phyloP scores from a whole-genome alignment of 257 asterid genomes.

The Solanum tarijense region DNA sequence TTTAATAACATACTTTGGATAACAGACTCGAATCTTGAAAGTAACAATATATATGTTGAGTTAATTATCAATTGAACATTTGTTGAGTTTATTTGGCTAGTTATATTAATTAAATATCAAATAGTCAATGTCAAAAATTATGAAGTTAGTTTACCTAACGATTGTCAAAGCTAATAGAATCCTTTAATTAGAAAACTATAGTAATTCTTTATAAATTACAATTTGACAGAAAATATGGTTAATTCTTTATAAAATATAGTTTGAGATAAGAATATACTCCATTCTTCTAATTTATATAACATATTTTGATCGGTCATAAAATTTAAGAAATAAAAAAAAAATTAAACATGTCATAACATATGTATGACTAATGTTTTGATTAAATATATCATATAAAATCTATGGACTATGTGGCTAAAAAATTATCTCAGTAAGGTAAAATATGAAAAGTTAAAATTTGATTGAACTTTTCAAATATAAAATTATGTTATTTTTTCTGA shows the following conservation, averaged over 20 bases:
- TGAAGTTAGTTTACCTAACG: not conserved
- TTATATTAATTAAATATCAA: not conserved
- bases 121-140: not conserved
- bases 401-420: not conserved
- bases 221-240: not conserved
- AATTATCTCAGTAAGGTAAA: too few relatives aligned
- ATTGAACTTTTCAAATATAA: not conserved
- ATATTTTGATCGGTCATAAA: not conserved
- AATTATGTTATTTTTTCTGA: not conserved
- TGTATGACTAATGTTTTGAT: too few relatives aligned
- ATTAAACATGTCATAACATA: too few relatives aligned
- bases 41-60: too few relatives aligned
- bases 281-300: not conserved
- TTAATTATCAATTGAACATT: not conserved
- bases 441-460: not conserved
- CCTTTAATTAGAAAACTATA: not conserved
- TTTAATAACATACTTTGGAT: too few relatives aligned
- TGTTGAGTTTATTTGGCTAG: not conserved
- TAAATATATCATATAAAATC: too few relatives aligned
- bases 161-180: not conserved
- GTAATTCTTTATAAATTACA: not conserved
- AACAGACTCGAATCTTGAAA: accelerated
- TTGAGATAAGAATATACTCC: not conserved
- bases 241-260: not conserved
- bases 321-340: accelerated